These are phyloP conservation scores for Mallotus nudiflorus DNA, from an alignment of 345 rosid genomes.

Conservation along the genomic window DNA sequence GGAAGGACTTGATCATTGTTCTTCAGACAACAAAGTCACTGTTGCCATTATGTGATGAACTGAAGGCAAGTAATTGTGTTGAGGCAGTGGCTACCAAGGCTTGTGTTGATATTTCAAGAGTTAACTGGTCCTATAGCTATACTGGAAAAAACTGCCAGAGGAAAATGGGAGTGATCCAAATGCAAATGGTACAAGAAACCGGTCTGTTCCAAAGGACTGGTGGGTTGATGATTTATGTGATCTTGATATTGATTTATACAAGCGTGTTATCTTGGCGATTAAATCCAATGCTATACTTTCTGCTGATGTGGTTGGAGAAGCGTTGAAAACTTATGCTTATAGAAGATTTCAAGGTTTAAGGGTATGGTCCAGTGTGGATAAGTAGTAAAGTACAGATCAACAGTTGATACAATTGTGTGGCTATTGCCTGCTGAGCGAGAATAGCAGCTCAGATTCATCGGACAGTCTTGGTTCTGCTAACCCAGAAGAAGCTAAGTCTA, in stretches of 20 bases:
- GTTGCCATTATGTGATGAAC: constrained; percentile 62
- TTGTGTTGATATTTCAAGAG: constrained; percentile 58
- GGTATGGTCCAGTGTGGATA: constrained; percentile 56
- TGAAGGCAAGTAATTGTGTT: constrained; percentile 59
- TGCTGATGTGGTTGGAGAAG: constrained; percentile 76
- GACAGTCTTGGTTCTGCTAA: constrained; percentile 64
- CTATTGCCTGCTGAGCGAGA: constrained; percentile 63
- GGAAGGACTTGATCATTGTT: constrained; percentile 88
- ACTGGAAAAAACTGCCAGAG: constrained; percentile 64
- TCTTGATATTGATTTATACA: constrained; percentile 65
- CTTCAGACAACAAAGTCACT: constrained; percentile 62
- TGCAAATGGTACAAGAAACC: constrained; percentile 38
- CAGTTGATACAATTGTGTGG: constrained; percentile 57
- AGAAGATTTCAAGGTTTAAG: constrained; percentile 65
- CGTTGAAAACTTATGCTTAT: constrained; percentile 79
- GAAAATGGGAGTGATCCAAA: constrained; percentile 47
- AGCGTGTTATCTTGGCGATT: constrained; percentile 52
- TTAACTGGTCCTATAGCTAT: constrained; percentile 82
- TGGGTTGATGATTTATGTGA: constrained; percentile 94
- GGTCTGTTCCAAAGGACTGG: constrained; percentile 78
- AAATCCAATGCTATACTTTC: constrained; percentile 44
- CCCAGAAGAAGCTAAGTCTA: constrained; percentile 53
- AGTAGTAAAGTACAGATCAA: constrained; percentile 44
- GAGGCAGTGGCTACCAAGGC: constrained; percentile 72
- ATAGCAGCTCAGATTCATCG: constrained; percentile 77